A percentile compares a stretch with the other conserved stretches of the same genome.
These are phyloP conservation scores for Diplodia scrobiculata DNA, from an alignment of 2,329 filamentous ascomycete species.

Conservation along the genomic window DNA sequence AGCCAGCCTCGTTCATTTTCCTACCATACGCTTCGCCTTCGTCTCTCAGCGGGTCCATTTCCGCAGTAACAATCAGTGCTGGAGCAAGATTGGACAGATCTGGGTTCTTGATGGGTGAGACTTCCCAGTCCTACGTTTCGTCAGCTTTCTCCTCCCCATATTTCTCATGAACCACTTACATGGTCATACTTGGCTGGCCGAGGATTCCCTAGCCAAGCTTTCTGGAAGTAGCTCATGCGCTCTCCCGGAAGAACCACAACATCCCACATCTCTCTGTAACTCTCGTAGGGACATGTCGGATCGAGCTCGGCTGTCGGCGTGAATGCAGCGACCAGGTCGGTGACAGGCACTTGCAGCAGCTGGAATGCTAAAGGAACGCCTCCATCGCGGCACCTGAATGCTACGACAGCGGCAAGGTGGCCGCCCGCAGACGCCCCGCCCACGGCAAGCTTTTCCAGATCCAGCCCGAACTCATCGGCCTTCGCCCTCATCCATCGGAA, in stretches of 20 bases:
- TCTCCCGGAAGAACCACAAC: slow-evolving; percentile 42
- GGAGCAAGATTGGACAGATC: slow-evolving; percentile 44
- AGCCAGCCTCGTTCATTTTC: slow-evolving; percentile 44
- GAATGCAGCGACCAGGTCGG: slow-evolving; percentile 43
- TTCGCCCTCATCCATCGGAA: slow-evolving; percentile 36
- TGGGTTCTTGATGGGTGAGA: slow-evolving; percentile 46
- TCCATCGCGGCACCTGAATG: slow-evolving; percentile 45
- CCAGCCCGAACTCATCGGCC: slow-evolving; percentile 16
- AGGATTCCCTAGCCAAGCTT: slow-evolving; percentile 44
- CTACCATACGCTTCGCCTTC: slow-evolving; percentile 47
- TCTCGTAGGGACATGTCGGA: slow-evolving; percentile 44
- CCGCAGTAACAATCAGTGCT: slow-evolving; percentile 46
- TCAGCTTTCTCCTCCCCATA: not conserved
- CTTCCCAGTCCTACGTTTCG: slow-evolving; percentile 45
- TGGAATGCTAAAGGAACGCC: slow-evolving; percentile 44
- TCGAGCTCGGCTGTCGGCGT: slow-evolving; percentile 43
- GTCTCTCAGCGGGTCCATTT: slow-evolving; percentile 48
- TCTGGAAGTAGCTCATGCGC: slow-evolving; percentile 47
- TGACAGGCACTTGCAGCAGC: slow-evolving; percentile 44
- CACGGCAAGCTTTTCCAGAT: slow-evolving; percentile 35
- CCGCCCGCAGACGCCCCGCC: slow-evolving; percentile 48
- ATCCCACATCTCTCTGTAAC: slow-evolving; percentile 34
- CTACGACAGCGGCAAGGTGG: slow-evolving; percentile 45
- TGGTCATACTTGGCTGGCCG: slow-evolving; percentile 42
- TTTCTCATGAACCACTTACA: slow-evolving; percentile 34